phyloP scores from a whole-genome alignment of 1,284 basidiomycete genomes.

The Ustilago xerochloae region DNA sequence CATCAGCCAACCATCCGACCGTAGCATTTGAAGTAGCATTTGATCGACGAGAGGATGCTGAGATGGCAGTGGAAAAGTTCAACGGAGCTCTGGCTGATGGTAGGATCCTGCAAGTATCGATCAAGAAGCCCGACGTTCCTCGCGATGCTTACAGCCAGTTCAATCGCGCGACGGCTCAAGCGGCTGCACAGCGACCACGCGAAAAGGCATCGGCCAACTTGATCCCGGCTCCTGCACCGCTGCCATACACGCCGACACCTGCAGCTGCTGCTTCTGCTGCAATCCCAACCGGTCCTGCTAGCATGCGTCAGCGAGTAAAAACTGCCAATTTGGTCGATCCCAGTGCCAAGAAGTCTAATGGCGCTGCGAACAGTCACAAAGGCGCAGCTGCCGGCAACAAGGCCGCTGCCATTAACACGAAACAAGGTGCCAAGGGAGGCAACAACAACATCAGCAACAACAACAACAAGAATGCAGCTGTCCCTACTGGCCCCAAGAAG shows the following conservation, averaged over 20 bases:
- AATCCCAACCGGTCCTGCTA: slow-evolving; percentile 44
- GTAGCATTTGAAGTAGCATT: slow-evolving; percentile 62
- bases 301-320: slow-evolving; percentile 30
- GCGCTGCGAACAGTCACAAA: not conserved
- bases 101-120: slow-evolving; percentile 56
- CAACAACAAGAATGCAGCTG: not conserved
- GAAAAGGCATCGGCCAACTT: slow-evolving; percentile 28
- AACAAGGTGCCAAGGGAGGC: not conserved
- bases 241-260: slow-evolving; percentile 37
- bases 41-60: slow-evolving; percentile 47
- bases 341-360: slow-evolving; percentile 32
- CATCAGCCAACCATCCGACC: slow-evolving; percentile 55
- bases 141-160: slow-evolving; percentile 41
- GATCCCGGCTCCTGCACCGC: slow-evolving; percentile 39
- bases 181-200: slow-evolving; percentile 37
- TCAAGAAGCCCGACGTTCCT: slow-evolving; percentile 46
- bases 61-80: slow-evolving; percentile 57
- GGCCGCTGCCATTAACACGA: too few relatives aligned
- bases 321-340: slow-evolving; percentile 34
- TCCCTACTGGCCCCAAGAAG: slow-evolving; percentile 14
- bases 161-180: slow-evolving; percentile 34
- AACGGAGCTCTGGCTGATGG: slow-evolving; percentile 65
- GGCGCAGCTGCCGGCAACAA: slow-evolving; percentile 2
- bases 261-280: slow-evolving; percentile 36
- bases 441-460: slow-evolving; percentile 6